Evolutionary conservation across 164 flowering plant genomes (phyloP).

Genomic region (Aristolochia contorta): DNA sequence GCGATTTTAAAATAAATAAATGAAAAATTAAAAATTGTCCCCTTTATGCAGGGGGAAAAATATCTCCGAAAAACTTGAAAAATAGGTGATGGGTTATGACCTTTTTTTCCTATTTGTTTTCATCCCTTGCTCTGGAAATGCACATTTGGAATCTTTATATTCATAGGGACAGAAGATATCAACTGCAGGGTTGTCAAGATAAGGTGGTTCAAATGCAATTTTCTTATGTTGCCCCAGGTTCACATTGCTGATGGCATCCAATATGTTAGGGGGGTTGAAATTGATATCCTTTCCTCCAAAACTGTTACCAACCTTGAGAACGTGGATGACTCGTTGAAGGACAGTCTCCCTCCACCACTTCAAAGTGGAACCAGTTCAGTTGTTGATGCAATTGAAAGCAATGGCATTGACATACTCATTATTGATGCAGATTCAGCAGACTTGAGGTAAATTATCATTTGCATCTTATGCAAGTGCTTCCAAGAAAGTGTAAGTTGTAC

Average conservation of each 20-base stretch:
- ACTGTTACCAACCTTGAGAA: conserved; percentile 10
- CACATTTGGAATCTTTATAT: too few species aligned
- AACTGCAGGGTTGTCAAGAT: neutral
- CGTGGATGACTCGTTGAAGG: conserved; percentile 12
- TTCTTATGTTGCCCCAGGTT: conserved; percentile 30
- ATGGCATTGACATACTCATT: conserved; percentile 50
- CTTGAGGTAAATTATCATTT: conserved; percentile 36
- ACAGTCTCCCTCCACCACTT: conserved; percentile 5
- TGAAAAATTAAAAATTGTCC: too few species aligned
- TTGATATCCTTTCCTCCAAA: conserved; percentile 13
- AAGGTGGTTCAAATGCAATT: neutral
- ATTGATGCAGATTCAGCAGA: conserved; percentile 91
- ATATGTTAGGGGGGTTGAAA: conserved; percentile 40
- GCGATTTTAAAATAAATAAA: too few species aligned
- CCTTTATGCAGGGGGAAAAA: too few species aligned
- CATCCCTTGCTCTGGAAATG: too few species aligned
- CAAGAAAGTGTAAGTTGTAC: neutral
- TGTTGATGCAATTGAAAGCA: conserved; percentile 7
- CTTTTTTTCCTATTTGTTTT: too few species aligned
- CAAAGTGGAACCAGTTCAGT: neutral
- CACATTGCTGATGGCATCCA: conserved; percentile 80
- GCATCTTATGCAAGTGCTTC: neutral
- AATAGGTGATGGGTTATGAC: too few species aligned
- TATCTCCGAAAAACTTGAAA: too few species aligned
- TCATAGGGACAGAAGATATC: neutral